Percentiles rank a stretch among this genome's conserved stretches.
Evolutionary conservation across 306 rosid species (phyloP).

Genomic region (Quercus glauca): DNA sequence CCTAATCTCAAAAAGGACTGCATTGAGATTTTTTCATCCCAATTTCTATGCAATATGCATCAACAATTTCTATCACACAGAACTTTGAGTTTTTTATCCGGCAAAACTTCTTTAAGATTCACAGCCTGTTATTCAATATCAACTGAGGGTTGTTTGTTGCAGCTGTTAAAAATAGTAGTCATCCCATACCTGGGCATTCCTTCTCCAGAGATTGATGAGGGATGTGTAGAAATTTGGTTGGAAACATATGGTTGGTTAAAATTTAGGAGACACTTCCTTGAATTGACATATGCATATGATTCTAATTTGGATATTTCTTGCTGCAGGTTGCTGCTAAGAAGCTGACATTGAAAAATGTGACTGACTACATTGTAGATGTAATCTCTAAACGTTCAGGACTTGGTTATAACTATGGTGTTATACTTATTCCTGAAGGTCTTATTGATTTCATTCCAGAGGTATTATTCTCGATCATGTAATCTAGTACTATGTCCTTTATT

Average conservation of each 20-base stretch:
- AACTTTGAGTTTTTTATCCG: not conserved
- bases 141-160: not conserved
- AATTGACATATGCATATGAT: not conserved
- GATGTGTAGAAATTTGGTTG: not conserved
- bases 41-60: not conserved
- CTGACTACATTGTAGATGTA: slow-evolving; percentile 87
- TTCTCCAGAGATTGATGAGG: not conserved
- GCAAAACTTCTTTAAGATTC: not conserved
- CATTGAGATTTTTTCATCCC: not conserved
- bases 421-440: slow-evolving; percentile 96
- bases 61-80: not conserved
- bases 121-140: not conserved
- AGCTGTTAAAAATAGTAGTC: not conserved
- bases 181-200: not conserved
- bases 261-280: not conserved
- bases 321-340: slow-evolving; percentile 94
- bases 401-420: slow-evolving; percentile 89
- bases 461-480: slow-evolving; percentile 24
- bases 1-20: not conserved
- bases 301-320: slow-evolving; percentile 25
- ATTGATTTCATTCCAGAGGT: slow-evolving; percentile 99
- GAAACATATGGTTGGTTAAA: not conserved
- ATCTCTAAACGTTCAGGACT: slow-evolving; percentile 68
- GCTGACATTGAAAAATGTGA: slow-evolving; percentile 90
- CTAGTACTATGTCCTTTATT: not conserved